Conservation (phyloP, 495 filamentous ascomycete species). For the Astrothelium subdiscretum region DNA sequence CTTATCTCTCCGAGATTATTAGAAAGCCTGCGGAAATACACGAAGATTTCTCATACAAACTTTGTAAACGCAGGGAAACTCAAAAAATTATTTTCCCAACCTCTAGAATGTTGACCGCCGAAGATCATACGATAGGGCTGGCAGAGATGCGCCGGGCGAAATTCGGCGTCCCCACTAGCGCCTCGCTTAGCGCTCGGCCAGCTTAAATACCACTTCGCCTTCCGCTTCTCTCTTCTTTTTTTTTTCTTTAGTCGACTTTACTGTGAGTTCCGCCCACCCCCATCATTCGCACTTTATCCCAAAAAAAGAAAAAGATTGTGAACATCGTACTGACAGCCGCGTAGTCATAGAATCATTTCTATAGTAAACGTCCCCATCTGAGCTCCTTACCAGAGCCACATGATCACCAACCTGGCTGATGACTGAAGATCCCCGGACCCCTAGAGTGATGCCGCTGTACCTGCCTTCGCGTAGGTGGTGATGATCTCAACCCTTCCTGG, state of each 20-base stretch:
- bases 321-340: constrained; percentile 1
- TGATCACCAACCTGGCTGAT: constrained; percentile 67
- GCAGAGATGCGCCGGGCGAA: background rate
- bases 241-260: constrained; percentile 25
- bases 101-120: too few relatives aligned
- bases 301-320: background rate
- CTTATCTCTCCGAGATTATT: too few relatives aligned
- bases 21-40: too few relatives aligned
- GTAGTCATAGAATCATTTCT: constrained; percentile 40
- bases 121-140: too few relatives aligned
- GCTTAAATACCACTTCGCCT: constrained; percentile 21
- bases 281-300: background rate
- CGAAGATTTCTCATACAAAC: too few relatives aligned
- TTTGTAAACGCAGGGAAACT: too few relatives aligned
- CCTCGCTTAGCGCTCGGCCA: background rate
- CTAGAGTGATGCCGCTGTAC: constrained; percentile 58
- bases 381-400: constrained; percentile 50
- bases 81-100: too few relatives aligned
- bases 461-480: constrained; percentile 52
- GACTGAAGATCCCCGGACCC: constrained; percentile 55
- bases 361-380: constrained; percentile 41
- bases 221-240: constrained; percentile 14
- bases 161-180: background rate
- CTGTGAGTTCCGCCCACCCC: constrained; percentile 11
- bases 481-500: constrained; percentile 59